Percentiles rank a stretch among this genome's conserved stretches.
Evolutionary conservation across 2,329 filamentous ascomycete species (phyloP).

Genomic region (Ceratocystis papillata): DNA sequence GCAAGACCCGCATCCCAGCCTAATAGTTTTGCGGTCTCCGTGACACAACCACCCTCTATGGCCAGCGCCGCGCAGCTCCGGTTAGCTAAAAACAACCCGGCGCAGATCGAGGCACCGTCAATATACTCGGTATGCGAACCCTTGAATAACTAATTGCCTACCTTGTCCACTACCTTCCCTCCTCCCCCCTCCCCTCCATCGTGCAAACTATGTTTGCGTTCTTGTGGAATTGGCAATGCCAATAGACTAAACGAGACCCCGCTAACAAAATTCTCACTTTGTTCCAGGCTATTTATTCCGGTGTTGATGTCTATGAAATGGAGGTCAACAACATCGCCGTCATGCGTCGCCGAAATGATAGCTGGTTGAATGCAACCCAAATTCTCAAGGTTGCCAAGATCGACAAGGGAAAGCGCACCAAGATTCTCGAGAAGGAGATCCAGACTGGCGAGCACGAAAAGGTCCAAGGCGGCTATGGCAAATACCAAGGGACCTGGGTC

Average conservation of each 20-base stretch:
- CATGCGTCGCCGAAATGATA: slow-evolving; percentile 90
- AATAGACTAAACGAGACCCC: too few relatives aligned
- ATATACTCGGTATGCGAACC: slow-evolving; percentile 49
- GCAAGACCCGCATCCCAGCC: background rate
- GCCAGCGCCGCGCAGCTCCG: slow-evolving; percentile 20
- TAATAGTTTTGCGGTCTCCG: background rate
- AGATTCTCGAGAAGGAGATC: slow-evolving; percentile 96
- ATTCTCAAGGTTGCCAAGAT: slow-evolving; percentile 96
- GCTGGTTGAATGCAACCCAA: slow-evolving; percentile 95
- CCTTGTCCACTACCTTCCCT: background rate
- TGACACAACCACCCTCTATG: background rate
- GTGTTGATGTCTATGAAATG: slow-evolving; percentile 97
- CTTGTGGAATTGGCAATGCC: too few relatives aligned
- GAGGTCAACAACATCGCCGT: slow-evolving; percentile 86
- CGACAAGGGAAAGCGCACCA: slow-evolving; percentile 94
- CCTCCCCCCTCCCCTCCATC: background rate
- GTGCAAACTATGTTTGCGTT: slow-evolving; percentile 23
- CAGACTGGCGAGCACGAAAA: slow-evolving; percentile 95
- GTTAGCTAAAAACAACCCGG: slow-evolving; percentile 28
- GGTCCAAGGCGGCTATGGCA: slow-evolving; percentile 94
- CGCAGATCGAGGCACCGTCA: slow-evolving; percentile 39
- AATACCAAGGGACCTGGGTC: slow-evolving; percentile 99
- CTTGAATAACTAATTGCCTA: background rate
- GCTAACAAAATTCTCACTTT: background rate
- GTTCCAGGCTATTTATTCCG: slow-evolving; percentile 72